Evolutionary conservation across 805 yeast species (phyloP).

Genomic region (Naumovozyma castellii): DNA sequence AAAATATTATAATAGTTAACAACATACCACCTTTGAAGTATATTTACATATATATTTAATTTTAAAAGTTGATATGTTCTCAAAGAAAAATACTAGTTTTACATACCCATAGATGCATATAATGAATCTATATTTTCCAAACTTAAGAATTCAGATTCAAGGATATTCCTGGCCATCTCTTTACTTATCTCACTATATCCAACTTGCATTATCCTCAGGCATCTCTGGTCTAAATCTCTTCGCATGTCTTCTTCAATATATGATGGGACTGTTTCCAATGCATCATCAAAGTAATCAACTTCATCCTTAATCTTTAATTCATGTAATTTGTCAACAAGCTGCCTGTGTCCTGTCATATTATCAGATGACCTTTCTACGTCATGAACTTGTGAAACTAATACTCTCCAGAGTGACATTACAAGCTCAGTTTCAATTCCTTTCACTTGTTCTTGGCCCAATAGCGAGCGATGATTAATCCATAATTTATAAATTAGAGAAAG

Average conservation of each 20-base stretch:
- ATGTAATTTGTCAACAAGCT: slow-evolving; percentile 32
- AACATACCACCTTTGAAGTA: no score
- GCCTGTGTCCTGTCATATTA: slow-evolving; percentile 15
- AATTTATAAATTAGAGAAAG: slow-evolving; percentile 13
- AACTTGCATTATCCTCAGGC: slow-evolving; percentile 18
- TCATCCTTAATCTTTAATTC: slow-evolving; percentile 19
- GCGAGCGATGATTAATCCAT: slow-evolving; percentile 13
- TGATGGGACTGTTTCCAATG: slow-evolving; percentile 40
- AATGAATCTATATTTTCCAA: slow-evolving; percentile 74
- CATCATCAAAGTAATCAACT: slow-evolving; percentile 28
- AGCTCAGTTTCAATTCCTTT: slow-evolving; percentile 35
- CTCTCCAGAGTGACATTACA: slow-evolving; percentile 41
- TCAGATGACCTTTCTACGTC: slow-evolving; percentile 2
- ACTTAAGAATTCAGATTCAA: slow-evolving; percentile 45
- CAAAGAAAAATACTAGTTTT: slow-evolving; percentile 1
- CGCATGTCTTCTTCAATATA: slow-evolving; percentile 29
- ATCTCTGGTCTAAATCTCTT: slow-evolving; percentile 28
- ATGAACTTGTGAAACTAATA: slow-evolving; percentile 32
- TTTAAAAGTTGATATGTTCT: no score
- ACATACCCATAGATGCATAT: slow-evolving; percentile 52
- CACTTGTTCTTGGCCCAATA: slow-evolving; percentile 15
- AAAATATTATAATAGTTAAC: no score
- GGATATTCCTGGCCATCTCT: slow-evolving; percentile 59
- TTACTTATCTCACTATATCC: slow-evolving; percentile 27
- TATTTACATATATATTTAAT: no score